Percentiles rank a stretch among this genome's conserved stretches.
phyloP scores from a whole-genome alignment of 345 rosid genomes.

The Syzygium jambos region DNA sequence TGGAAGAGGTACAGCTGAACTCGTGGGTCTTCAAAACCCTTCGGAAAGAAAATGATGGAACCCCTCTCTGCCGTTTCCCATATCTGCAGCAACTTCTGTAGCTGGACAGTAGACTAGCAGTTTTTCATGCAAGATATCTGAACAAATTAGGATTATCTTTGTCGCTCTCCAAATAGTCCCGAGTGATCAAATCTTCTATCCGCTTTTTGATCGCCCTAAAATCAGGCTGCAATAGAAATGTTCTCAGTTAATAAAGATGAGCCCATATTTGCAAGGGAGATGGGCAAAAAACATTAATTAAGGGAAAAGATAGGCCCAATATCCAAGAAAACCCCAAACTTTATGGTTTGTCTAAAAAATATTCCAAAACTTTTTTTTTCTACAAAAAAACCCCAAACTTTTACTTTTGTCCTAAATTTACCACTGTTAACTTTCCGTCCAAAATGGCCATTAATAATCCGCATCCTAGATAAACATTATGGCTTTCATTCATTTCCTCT shows the following conservation, averaged over 20 bases:
- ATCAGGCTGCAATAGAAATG: slow-evolving; percentile 51
- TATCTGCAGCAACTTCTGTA: not conserved
- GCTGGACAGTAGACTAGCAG: not conserved
- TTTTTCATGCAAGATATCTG: slow-evolving; percentile 33
- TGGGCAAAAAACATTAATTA: too few relatives aligned
- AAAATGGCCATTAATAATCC: too few relatives aligned
- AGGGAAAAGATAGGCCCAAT: too few relatives aligned
- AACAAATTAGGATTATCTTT: slow-evolving; percentile 36
- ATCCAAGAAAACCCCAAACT: too few relatives aligned
- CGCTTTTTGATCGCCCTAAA: slow-evolving; percentile 61
- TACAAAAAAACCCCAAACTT: too few relatives aligned
- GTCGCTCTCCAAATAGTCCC: slow-evolving; percentile 59
- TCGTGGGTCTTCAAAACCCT: not conserved
- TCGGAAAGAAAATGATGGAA: not conserved
- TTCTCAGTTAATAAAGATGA: not conserved
- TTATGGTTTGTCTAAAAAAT: too few relatives aligned
- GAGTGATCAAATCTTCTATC: slow-evolving; percentile 59
- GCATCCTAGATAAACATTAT: too few relatives aligned
- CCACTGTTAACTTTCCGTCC: too few relatives aligned
- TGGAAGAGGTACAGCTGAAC: not conserved
- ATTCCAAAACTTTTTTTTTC: too few relatives aligned
- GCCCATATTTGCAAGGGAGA: not conserved
- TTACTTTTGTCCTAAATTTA: too few relatives aligned
- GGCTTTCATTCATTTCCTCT: too few relatives aligned
- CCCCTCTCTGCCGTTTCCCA: not conserved